Percentiles rank a stretch among this genome's conserved stretches.
Evolutionary conservation across 257 asterid genomes (phyloP).

Genomic region (Scutellaria barbata): DNA sequence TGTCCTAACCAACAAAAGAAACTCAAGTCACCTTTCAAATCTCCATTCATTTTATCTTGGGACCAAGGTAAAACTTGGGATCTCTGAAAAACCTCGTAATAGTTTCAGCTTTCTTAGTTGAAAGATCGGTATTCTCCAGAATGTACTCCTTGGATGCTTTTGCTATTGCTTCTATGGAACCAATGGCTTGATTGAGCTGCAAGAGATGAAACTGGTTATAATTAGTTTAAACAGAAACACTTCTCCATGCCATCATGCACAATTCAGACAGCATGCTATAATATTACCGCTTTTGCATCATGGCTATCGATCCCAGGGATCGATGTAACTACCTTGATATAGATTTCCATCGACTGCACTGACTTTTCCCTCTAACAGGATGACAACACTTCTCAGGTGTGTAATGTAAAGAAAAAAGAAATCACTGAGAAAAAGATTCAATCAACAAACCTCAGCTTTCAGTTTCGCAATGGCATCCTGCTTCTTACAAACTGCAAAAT

Average conservation of each 20-base stretch:
- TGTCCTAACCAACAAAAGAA: not conserved
- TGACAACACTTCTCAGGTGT: conserved; percentile 30
- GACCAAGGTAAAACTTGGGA: conserved; percentile 74
- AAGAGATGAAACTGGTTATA: conserved; percentile 23
- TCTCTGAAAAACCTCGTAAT: conserved; percentile 83
- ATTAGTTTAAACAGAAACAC: conserved; percentile 4
- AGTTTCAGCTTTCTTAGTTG: conserved; percentile 83
- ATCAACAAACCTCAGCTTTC: conserved; percentile 66
- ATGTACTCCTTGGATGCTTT: conserved; percentile 83
- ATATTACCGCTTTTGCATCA: conserved; percentile 78
- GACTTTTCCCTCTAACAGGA: conserved; percentile 71
- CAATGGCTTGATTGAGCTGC: conserved; percentile 91
- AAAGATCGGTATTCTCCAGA: conserved; percentile 83
- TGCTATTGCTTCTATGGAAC: conserved; percentile 93
- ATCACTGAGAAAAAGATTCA: conserved; percentile 25
- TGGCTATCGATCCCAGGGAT: conserved; percentile 90
- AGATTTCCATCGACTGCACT: conserved; percentile 69
- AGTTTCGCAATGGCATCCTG: conserved; percentile 77
- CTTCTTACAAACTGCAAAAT: conserved; percentile 74
- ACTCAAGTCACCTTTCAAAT: not conserved
- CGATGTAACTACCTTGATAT: conserved; percentile 79
- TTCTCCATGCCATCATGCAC: not conserved
- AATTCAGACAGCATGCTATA: not conserved
- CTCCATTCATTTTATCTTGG: conserved; percentile 55
- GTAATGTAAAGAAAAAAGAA: conserved; percentile 16